Conservation (phyloP, 2,329 filamentous ascomycete genomes). For the Gyromitra esculenta region DNA sequence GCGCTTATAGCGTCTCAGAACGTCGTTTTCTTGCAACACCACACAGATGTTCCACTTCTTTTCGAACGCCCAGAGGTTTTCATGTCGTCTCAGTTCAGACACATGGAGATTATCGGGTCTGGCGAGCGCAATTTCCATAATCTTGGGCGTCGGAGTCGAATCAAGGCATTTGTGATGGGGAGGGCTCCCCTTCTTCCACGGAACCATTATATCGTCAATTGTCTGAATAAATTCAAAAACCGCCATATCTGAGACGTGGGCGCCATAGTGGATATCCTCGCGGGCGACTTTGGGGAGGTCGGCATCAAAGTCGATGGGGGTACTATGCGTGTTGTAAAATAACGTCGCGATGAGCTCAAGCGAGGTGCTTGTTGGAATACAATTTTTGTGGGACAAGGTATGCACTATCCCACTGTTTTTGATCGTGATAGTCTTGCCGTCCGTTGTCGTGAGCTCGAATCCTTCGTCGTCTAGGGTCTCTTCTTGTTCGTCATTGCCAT, state of each 20-base stretch:
- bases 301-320: conserved; percentile 68
- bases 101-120: conserved; percentile 60
- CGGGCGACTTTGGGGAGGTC: conserved; percentile 9
- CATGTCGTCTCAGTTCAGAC: conserved; percentile 78
- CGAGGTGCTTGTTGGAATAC: conserved; percentile 63
- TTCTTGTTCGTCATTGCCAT: conserved; percentile 7
- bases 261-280: conserved; percentile 39
- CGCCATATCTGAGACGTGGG: conserved; percentile 52
- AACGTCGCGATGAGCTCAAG: conserved; percentile 70
- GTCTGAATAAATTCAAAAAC: conserved; percentile 53
- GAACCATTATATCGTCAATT: conserved; percentile 51
- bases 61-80: conserved; percentile 84
- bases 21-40: conserved; percentile 75
- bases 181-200: conserved; percentile 57
- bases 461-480: neutral
- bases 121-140: conserved; percentile 73
- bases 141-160: conserved; percentile 67
- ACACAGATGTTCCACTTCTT: conserved; percentile 89
- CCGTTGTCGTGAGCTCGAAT: neutral
- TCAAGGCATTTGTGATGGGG: conserved; percentile 72
- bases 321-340: conserved; percentile 70
- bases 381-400: conserved; percentile 72
- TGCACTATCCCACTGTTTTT: conserved; percentile 72
- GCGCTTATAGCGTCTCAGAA: conserved; percentile 81
- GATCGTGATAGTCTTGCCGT: conserved; percentile 61